These are phyloP conservation scores for Chrysanthemum lavandulifolium DNA, from an alignment of 129 eudicot genomes.

Conservation along the genomic window DNA sequence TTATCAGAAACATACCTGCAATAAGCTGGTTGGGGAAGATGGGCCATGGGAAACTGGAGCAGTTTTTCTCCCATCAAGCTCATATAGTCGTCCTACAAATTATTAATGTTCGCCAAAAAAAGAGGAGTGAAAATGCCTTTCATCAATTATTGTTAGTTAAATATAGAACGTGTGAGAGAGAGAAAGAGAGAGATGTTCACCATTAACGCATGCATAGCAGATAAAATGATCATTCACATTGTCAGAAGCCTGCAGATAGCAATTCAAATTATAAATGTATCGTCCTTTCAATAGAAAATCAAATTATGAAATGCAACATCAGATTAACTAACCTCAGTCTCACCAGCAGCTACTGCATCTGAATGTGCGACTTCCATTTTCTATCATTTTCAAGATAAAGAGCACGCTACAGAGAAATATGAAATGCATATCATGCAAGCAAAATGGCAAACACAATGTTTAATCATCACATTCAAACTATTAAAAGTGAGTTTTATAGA, in stretches of 20 bases:
- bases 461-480: not conserved
- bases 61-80: too few species aligned
- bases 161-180: not conserved
- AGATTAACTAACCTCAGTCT: slow-evolving; percentile 63
- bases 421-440: not conserved
- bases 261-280: slow-evolving; percentile 5
- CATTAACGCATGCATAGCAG: slow-evolving; percentile 77
- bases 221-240: slow-evolving; percentile 80
- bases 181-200: slow-evolving; percentile 41
- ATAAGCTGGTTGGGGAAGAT: too few species aligned
- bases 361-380: slow-evolving; percentile 98
- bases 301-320: not conserved
- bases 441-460: not conserved
- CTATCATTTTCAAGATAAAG: slow-evolving; percentile 78
- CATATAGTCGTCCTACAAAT: too few species aligned
- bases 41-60: too few species aligned
- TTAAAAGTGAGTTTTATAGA: not conserved
- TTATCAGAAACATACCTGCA: too few species aligned
- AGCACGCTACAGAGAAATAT: slow-evolving; percentile 65
- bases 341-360: slow-evolving; percentile 96
- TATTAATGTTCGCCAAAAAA: too few species aligned
- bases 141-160: too few species aligned
- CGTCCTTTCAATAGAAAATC: not conserved
- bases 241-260: slow-evolving; percentile 66
- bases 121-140: too few species aligned